Evolutionary conservation across 768 basidiomycete species (phyloP), one percentile per base, ranked within the genome.

Genomic region (Suillus fuscotomentosus): DNA sequence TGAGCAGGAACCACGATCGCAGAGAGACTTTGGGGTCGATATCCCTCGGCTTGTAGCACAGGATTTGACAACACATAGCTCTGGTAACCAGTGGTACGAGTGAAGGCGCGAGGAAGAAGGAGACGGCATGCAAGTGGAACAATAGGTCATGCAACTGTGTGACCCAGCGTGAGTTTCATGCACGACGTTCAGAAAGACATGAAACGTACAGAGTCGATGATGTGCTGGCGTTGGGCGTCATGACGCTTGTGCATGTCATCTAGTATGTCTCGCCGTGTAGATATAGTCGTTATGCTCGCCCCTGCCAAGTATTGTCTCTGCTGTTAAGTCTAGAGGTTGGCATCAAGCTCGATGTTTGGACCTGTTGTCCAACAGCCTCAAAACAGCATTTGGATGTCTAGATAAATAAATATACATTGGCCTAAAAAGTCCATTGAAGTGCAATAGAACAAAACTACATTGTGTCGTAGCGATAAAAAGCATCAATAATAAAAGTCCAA

Each of bases 31-130:
- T 81, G 34, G 86, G 76, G 67, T 90, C 88, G 63, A 89, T 76
- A 57, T 91, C 89, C 70, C 88, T 80, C 24, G 91, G 88, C 69
- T 84, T 85, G 50, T 85, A 80, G 71, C 87, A 88, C 67, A 90
- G 81, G 68, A 86, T 83, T 73, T 93, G 91, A 10, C 69, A 77
- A 62, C 79, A 81, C 45, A 87, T 59, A 67, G 84, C 83, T 15
- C 82, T 73, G 80, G 83, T 82, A 9, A 76, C 60, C 17, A 76
- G 54, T 50, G 75, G 76, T 36, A 77, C 53, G 64, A 92, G 70
- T 39, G 87, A 82, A 9, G 92, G 91, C 4, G 90, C 88, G 39
- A 90, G 81, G 76, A 93, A 85, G 82, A 91, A 93, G 50, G 91
- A 92, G 63, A 92, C 73, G 60, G 86, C 83, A 74, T 90, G 86